Base-by-base conservation (phyloP, 345 rosid genomes). In the Populus tremula region DNA sequence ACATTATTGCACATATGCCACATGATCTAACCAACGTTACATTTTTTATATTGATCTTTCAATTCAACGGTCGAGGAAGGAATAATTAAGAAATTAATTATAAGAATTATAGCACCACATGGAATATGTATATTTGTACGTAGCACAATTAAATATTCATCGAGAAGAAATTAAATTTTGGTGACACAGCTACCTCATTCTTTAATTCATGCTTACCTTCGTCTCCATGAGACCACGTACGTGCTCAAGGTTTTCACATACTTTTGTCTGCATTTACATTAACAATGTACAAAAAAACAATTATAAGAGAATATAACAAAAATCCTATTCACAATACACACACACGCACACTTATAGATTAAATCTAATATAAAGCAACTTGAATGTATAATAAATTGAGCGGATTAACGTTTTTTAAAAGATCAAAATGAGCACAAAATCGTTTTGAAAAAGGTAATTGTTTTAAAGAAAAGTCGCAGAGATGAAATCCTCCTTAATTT, bases 191-290 rank as follows among this genome's bases (percentile, higher is more conserved):
- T 16, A 33, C 36, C 36, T 33, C 35, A 33, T 33, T 33, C 35
- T 4, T 33, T 33, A 33, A 33, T 33, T 33, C 35, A 33, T 17
- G 6, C 16, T 69, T 79, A 81, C 73, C 82, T 69, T n/a, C 91
- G 90, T 76, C 84, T 84, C 94, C 94, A 81, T 35, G 91, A 90
- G 70, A 86, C 87, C 88, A 79, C 91, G 84, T 88, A 25, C 25
- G 25, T 25, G 92, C 81, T 87, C 90, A 25, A 89, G 77, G 75
- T 88, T 80, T 75, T 84, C 86, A 75, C 82, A 87, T 53, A 93
- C 85, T 84, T 76, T 88, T 54, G 85, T 84, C 98, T 92, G 89
- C 88, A 80, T 14, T 73, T 69, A 9, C 7, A 79, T 38, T n/a
- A 21, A 6, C 7, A 56, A 77, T 47, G 43, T 29, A 27, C 14